Conservation (phyloP, 139 green algal genomes). For the Volvox reticuliferus region DNA sequence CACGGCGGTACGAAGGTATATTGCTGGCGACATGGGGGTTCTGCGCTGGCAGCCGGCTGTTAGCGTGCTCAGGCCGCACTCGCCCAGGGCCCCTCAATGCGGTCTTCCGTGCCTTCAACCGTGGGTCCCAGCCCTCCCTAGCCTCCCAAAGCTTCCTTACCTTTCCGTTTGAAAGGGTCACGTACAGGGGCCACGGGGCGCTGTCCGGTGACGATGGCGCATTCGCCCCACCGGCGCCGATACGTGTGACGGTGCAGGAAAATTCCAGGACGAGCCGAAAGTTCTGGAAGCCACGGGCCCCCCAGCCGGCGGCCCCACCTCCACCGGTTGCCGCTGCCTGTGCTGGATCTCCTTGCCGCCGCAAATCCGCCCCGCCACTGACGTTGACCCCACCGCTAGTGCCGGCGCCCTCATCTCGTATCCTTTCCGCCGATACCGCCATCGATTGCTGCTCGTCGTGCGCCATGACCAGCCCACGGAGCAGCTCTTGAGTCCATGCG, state of each 20-base stretch:
- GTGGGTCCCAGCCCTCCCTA: not conserved
- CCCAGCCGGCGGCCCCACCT: not conserved
- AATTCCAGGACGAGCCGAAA: slow-evolving; percentile 23
- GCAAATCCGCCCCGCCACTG: not conserved
- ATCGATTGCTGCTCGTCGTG: not conserved
- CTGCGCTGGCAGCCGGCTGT: not conserved
- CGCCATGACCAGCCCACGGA: not conserved
- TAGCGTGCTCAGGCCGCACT: not conserved
- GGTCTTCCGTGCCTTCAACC: not conserved
- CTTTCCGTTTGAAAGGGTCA: slow-evolving; percentile 34
- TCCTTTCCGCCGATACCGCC: not conserved
- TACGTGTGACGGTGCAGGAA: not conserved
- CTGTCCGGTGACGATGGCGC: not conserved
- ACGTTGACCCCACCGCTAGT: not conserved
- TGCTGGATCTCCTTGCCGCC: not conserved
- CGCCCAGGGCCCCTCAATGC: not conserved
- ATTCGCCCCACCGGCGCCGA: not conserved
- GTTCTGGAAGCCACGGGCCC: not conserved
- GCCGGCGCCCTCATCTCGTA: not conserved
- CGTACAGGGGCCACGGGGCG: not conserved
- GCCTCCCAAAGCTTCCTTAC: not conserved
- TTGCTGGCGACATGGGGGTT: no score
- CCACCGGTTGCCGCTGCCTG: not conserved
- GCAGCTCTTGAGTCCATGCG: slow-evolving; percentile 31
- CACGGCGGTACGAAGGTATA: not conserved